Evolutionary conservation across 139 green algal genomes (phyloP).

Genomic region (Tetraselmis chui): DNA sequence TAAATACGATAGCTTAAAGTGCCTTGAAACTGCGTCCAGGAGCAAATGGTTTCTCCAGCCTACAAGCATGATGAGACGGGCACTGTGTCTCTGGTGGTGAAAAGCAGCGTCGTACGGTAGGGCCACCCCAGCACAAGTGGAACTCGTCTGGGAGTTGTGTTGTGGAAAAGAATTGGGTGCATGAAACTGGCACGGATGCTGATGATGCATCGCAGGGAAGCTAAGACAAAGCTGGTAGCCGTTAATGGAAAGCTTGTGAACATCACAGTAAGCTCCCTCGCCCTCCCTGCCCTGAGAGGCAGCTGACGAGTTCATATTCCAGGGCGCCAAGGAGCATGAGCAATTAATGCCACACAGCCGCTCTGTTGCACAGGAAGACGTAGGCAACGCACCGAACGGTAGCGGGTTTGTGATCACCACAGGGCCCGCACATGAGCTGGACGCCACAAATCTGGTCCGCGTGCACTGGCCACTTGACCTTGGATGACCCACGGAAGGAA

Average conservation of each 20-base stretch:
- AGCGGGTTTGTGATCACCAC: constrained; percentile 47
- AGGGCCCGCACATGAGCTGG: constrained; percentile 27
- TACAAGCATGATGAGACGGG: constrained; percentile 11
- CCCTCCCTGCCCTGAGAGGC: no score
- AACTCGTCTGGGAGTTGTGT: no score
- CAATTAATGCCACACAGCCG: not conserved
- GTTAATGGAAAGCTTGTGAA: constrained; percentile 51
- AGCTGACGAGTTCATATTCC: no score
- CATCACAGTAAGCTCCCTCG: constrained; percentile 31
- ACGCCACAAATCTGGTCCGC: constrained; percentile 40
- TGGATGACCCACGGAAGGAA: no score
- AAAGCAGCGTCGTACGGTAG: no score
- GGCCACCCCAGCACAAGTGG: no score
- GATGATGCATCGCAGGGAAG: no score
- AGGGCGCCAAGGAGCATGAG: not conserved
- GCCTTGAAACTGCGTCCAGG: constrained; percentile 11
- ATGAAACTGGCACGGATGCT: no score
- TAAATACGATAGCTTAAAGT: no score
- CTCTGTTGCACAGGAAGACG: constrained; percentile 17
- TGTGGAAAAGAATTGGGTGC: no score
- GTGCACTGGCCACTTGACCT: no score
- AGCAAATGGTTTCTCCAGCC: constrained; percentile 7
- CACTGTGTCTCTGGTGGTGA: constrained; percentile 21
- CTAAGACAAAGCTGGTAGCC: constrained; percentile 44
- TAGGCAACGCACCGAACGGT: constrained; percentile 40